phyloP scores from a whole-genome alignment of 345 rosid genomes.

The Citrus mangshanensis region DNA sequence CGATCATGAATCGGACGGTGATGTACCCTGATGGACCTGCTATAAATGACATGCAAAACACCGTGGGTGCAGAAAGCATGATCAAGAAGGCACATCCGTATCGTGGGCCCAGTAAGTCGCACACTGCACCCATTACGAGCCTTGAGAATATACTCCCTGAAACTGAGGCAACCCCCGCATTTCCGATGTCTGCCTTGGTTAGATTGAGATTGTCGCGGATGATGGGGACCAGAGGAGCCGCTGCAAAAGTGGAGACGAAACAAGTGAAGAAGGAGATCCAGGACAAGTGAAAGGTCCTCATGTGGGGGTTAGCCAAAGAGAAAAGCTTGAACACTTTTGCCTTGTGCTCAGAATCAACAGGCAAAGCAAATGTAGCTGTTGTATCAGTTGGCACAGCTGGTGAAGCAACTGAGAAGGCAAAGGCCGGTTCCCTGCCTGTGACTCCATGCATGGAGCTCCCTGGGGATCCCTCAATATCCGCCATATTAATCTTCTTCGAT shows the following conservation, averaged over 20 bases:
- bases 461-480: constrained; percentile 48
- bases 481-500: constrained; percentile 27
- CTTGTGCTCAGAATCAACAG: constrained; percentile 87
- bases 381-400: constrained; percentile 56
- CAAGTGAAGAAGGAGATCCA: constrained; percentile 93
- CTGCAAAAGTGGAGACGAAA: constrained; percentile 86
- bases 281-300: constrained; percentile 87
- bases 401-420: constrained; percentile 62
- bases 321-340: constrained; percentile 70
- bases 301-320: constrained; percentile 77
- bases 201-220: constrained; percentile 78
- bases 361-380: constrained; percentile 58
- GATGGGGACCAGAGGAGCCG: constrained; percentile 85
- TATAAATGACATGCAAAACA: constrained; percentile 81
- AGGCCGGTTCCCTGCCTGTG: constrained; percentile 62
- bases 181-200: constrained; percentile 64
- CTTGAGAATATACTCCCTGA: constrained; percentile 90
- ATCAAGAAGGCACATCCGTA: constrained; percentile 80
- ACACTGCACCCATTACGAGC: constrained; percentile 88
- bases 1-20: constrained; percentile 84
- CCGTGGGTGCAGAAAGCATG: constrained; percentile 83
- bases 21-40: constrained; percentile 57
- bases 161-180: constrained; percentile 94
- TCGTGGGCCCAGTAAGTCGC: constrained; percentile 81
- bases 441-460: constrained; percentile 87